These are phyloP conservation scores for Plasmopara muralis DNA, from an alignment of 352 stramenopile genomes.

Conservation along the genomic window DNA sequence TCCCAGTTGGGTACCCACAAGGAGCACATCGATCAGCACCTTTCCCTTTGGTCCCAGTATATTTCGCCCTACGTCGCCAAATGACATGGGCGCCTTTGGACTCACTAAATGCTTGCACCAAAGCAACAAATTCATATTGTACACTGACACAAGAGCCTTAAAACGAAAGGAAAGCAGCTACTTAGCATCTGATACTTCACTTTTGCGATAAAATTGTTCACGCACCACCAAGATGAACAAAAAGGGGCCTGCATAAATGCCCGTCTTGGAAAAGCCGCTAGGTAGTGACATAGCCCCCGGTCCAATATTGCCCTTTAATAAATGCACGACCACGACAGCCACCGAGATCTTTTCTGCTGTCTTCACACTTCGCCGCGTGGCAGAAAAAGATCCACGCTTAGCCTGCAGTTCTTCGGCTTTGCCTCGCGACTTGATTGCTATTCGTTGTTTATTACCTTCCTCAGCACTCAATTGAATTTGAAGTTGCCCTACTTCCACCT, in stretches of 20 bases:
- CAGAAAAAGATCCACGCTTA: constrained; percentile 15
- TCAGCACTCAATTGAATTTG: constrained; percentile 1
- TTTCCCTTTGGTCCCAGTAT: constrained; percentile 59
- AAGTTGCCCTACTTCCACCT: constrained; percentile 13
- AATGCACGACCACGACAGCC: constrained; percentile 49
- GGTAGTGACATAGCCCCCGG: constrained; percentile 74
- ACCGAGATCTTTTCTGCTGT: constrained; percentile 45
- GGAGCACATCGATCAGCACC: constrained; percentile 66
- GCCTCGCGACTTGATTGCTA: not conserved
- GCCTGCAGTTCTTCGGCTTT: constrained; percentile 2
- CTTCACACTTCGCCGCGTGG: constrained; percentile 4
- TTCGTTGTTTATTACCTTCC: not conserved
- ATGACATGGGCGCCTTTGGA: constrained; percentile 49
- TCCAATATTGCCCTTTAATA: constrained; percentile 74
- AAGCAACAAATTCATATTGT: constrained; percentile 80
- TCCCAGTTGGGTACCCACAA: constrained; percentile 69
- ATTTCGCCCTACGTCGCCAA: constrained; percentile 61
- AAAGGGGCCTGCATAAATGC: constrained; percentile 40
- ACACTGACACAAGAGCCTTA: constrained; percentile 64
- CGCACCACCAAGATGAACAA: constrained; percentile 49
- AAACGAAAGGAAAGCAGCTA: not conserved
- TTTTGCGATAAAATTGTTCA: not conserved
- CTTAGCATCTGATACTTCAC: not conserved
- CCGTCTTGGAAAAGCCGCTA: constrained; percentile 68
- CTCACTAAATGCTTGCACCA: constrained; percentile 58